Evolutionary conservation across 495 filamentous ascomycete genomes (phyloP).

Genomic region (Penicillium robsamsonii): DNA sequence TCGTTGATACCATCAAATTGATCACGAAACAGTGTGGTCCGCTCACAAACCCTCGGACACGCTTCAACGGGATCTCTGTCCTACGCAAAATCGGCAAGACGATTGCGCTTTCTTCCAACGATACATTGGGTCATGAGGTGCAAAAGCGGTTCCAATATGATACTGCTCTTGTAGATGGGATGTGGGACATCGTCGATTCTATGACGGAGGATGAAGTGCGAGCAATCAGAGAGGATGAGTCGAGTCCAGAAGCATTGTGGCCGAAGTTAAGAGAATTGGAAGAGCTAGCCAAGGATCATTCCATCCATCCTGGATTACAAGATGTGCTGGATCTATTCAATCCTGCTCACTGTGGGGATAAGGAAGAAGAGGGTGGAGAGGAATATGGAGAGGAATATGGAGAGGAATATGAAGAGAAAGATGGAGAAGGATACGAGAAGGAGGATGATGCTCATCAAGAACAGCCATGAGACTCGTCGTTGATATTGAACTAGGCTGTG

Average conservation of each 20-base stretch:
- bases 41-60: constrained; percentile 9
- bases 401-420: too few relatives aligned
- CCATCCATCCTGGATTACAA: constrained; percentile 9
- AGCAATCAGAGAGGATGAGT: constrained; percentile 1
- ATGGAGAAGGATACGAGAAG: neutral
- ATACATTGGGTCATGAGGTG: constrained; percentile 18
- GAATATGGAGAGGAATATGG: neutral
- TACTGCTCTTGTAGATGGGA: constrained; percentile 14
- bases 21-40: constrained; percentile 15
- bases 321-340: constrained; percentile 5
- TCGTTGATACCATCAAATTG: neutral
- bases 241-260: neutral
- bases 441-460: neutral
- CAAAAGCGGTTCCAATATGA: constrained; percentile 15
- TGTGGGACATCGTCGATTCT: constrained; percentile 12
- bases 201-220: constrained; percentile 14
- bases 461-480: neutral
- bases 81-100: constrained; percentile 25
- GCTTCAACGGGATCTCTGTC: constrained; percentile 19
- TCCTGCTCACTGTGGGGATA: neutral
- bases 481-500: neutral
- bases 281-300: neutral
- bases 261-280: constrained; percentile 18
- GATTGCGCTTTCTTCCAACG: constrained; percentile 9
- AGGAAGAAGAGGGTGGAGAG: neutral